Percentiles rank a stretch among this genome's conserved stretches.
Evolutionary conservation across 768 basidiomycete species (phyloP).

Genomic region (Suillus cothurnatus): DNA sequence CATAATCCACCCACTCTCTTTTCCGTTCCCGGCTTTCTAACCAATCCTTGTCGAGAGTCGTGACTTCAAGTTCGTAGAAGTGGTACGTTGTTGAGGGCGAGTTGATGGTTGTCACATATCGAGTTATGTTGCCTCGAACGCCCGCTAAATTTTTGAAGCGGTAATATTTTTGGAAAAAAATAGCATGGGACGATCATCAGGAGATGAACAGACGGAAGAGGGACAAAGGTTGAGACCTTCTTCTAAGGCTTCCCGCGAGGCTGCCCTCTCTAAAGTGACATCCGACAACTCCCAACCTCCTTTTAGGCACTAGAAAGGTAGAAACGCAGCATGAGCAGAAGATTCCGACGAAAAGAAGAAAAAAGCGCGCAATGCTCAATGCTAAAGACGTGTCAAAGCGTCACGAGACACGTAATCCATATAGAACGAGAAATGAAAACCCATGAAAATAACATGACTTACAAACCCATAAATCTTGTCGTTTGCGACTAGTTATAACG

Average conservation of each 20-base stretch:
- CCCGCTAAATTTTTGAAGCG: slow-evolving; percentile 59
- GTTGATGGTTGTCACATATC: slow-evolving; percentile 82
- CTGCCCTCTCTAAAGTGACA: slow-evolving; percentile 81
- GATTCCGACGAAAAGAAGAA: slow-evolving; percentile 5
- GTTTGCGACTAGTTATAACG: slow-evolving; percentile 82
- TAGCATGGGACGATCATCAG: slow-evolving; percentile 58
- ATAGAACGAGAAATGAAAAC: slow-evolving; percentile 10
- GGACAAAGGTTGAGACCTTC: slow-evolving; percentile 92
- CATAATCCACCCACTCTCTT: slow-evolving; percentile 88
- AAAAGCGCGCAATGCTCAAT: slow-evolving; percentile 9
- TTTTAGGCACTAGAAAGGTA: slow-evolving; percentile 72
- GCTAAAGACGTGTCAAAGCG: slow-evolving; percentile 10
- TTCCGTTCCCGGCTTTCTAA: slow-evolving; percentile 76
- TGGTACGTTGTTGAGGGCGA: slow-evolving; percentile 82
- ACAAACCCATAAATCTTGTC: slow-evolving; percentile 85
- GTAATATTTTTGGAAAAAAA: slow-evolving; percentile 33
- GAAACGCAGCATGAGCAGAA: slow-evolving; percentile 1
- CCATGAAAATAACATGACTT: slow-evolving; percentile 46
- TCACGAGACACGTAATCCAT: slow-evolving; percentile 7
- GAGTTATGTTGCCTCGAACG: slow-evolving; percentile 83
- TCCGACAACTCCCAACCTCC: slow-evolving; percentile 89
- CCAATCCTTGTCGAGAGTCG: slow-evolving; percentile 77
- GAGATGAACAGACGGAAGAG: slow-evolving; percentile 72
- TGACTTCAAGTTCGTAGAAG: slow-evolving; percentile 88
- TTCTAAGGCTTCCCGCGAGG: slow-evolving; percentile 91